Evolutionary conservation across 768 basidiomycete species (phyloP).

Genomic region (Nevesoporus exiguus): DNA sequence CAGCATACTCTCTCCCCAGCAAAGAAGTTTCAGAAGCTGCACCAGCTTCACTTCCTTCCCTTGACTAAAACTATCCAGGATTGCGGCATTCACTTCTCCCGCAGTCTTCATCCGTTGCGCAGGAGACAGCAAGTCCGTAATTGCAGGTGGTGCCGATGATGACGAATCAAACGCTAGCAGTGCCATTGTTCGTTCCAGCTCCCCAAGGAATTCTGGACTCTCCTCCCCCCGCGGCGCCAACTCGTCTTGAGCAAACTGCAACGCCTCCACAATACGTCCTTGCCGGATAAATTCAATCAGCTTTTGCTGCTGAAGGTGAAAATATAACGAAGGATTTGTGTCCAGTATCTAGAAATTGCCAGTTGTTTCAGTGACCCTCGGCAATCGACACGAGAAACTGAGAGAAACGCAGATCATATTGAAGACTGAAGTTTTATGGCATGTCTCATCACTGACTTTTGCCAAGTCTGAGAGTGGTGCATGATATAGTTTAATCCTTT

Average conservation of each 20-base stretch:
- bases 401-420: conserved; percentile 64
- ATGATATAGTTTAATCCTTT: conserved; percentile 92
- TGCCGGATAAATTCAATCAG: conserved; percentile 92
- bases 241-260: conserved; percentile 90
- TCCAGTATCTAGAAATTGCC: conserved; percentile 78
- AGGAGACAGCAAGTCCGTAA: conserved; percentile 78
- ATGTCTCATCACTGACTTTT: conserved; percentile 80
- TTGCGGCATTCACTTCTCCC: conserved; percentile 92
- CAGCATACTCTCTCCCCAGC: conserved; percentile 84
- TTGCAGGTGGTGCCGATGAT: conserved; percentile 50
- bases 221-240: conserved; percentile 94
- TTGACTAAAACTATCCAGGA: conserved; percentile 87
- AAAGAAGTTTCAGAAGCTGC: conserved; percentile 74
- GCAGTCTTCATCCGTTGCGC: conserved; percentile 93
- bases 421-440: conserved; percentile 90
- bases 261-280: conserved; percentile 71
- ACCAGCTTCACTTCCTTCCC: conserved; percentile 90
- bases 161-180: conserved; percentile 77
- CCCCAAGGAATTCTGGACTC: conserved; percentile 87
- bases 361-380: conserved; percentile 12
- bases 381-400: not conserved
- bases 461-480: conserved; percentile 93
- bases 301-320: conserved; percentile 93
- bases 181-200: conserved; percentile 94
- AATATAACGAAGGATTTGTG: conserved; percentile 89